Base-by-base conservation (phyloP, 2,329 filamentous ascomycete species). In the Rasamsonia emersonii region DNA sequence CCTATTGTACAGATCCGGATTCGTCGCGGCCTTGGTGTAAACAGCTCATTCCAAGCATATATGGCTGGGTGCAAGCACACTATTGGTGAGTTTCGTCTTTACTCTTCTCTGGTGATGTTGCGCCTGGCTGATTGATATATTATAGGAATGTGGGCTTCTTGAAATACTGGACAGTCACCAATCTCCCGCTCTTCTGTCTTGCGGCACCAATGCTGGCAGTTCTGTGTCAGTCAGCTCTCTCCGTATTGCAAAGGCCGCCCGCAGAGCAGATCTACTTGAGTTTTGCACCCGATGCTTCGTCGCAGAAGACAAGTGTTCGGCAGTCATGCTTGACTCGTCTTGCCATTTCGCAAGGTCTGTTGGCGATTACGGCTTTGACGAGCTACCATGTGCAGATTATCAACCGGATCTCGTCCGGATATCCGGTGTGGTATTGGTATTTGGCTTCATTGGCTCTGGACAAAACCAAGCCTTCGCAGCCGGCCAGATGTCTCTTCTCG, bases 331-430 rank as follows among this genome's bases (percentile, higher is more conserved):
- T 69, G 5, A 59, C 58, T 17, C 71, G 73, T 14, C 65, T 94
- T 39, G 85, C 85, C 1, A 59, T 79, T 3, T 73, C 76, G 3
- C 89, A 98, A 56, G 58, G 82, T 1, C 36, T 88, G 3, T 66
- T 98, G 11, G 79, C 81, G 2, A 39, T 74, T 2, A 57, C 89
- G 37, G 83, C 86, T 13, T 58, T 88, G 13, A 85, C 79, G 9
- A 85, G 67, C 41, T 93, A 93, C 51, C 91, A 98, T 53, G 82
- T 95, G 16, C 91, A 98, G 59, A 93, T 98, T 45, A 81, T 96
- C 48, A 93, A 82, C 26, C 76, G 91, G 15, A 71, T 98, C 10
- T 81, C 85, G 2, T 94, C 88, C 0, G 89, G 79, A 0, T 94
- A 89, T 56, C 83, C 86, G 1, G 60, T 91, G 11, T 95, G 86